Conservation (phyloP, 306 rosid genomes). For the Prunus mongolica region DNA sequence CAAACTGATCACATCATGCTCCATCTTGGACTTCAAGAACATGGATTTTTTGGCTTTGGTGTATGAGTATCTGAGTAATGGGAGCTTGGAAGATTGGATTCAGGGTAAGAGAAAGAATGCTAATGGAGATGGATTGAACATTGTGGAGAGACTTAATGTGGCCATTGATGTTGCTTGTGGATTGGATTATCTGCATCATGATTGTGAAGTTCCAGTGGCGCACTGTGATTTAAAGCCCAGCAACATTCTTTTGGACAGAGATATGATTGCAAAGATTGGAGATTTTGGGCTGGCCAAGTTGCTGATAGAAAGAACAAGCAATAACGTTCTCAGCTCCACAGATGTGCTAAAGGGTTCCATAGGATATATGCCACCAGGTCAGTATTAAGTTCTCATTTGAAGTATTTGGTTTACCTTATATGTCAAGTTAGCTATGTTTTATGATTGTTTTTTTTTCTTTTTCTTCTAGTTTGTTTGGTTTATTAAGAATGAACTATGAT, state of each 20-base stretch:
- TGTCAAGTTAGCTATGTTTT: too few relatives aligned
- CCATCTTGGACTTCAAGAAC: constrained; percentile 57
- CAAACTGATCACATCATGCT: constrained; percentile 67
- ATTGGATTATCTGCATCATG: constrained; percentile 67
- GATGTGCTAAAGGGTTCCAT: constrained; percentile 64
- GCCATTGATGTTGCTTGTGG: constrained; percentile 62
- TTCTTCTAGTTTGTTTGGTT: neutral
- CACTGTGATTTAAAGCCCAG: constrained; percentile 85
- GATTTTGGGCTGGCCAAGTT: constrained; percentile 73
- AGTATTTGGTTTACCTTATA: neutral
- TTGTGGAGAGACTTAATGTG: constrained; percentile 57
- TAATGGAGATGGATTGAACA: constrained; percentile 41
- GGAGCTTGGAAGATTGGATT: constrained; percentile 77
- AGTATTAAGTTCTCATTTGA: neutral
- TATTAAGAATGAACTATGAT: neutral
- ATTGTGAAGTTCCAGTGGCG: constrained; percentile 54
- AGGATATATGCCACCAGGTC: constrained; percentile 89
- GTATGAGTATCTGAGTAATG: constrained; percentile 60
- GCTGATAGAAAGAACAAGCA: constrained; percentile 35
- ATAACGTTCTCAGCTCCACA: constrained; percentile 42
- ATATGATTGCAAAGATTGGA: constrained; percentile 68
- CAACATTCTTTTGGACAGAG: constrained; percentile 59
- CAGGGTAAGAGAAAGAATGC: constrained; percentile 39
- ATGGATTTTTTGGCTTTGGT: constrained; percentile 64
- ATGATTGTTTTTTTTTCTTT: neutral